phyloP scores from a whole-genome alignment of 306 rosid genomes.

The Corylus americana region DNA sequence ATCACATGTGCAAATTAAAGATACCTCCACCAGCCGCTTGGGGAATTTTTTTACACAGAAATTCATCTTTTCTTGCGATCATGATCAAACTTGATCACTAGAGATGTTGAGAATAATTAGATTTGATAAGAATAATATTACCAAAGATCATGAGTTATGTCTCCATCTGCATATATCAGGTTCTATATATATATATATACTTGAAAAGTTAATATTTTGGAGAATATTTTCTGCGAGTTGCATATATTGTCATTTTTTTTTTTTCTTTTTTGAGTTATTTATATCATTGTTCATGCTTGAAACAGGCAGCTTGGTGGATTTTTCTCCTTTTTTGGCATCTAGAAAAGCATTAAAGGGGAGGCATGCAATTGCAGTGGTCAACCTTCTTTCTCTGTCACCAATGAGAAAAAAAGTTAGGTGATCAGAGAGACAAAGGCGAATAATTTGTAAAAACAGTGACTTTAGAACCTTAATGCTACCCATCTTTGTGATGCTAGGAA shows the following conservation, averaged over 20 bases:
- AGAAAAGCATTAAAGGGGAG: not conserved
- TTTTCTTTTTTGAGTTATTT: not conserved
- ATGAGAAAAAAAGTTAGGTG: not conserved
- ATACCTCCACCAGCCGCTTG: not conserved
- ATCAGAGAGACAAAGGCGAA: not conserved
- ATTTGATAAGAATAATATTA: not conserved
- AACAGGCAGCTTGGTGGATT: not conserved
- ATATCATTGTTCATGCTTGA: not conserved
- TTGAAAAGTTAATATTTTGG: not conserved
- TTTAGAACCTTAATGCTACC: not conserved
- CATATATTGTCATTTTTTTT: not conserved
- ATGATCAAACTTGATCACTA: not conserved
- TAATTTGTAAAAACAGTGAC: conserved; percentile 6
- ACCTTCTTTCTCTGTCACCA: not conserved
- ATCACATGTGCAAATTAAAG: not conserved
- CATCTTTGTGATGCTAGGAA: conserved; percentile 4
- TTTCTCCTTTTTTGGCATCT: not conserved
- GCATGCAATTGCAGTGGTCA: not conserved
- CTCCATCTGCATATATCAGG: not conserved
- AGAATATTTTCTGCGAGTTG: not conserved
- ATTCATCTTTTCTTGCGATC: not conserved
- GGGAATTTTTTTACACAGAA: not conserved
- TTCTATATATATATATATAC: not conserved
- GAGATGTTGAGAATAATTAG: conserved; percentile 3
- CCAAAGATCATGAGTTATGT: not conserved